phyloP scores from a whole-genome alignment of 1,284 basidiomycete species.

The Erythrobasidium hasegawianum region DNA sequence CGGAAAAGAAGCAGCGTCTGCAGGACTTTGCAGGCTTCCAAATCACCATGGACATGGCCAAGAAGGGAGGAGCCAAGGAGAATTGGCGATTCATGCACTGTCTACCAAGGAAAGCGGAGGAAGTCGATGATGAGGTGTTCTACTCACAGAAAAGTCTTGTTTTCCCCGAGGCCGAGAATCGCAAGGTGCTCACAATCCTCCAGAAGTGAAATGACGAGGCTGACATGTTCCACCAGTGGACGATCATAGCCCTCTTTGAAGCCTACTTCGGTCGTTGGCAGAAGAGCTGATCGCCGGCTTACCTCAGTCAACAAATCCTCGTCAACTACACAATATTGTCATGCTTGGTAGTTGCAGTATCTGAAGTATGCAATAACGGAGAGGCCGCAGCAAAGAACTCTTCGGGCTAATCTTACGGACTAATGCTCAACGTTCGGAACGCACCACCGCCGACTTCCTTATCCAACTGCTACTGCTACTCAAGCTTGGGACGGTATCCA shows the following conservation, averaged over 20 bases:
- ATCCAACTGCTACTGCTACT: too few relatives aligned
- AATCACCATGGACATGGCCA: constrained; percentile 66
- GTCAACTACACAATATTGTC: too few relatives aligned
- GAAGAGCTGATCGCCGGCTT: constrained; percentile 32
- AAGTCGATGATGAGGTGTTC: constrained; percentile 87
- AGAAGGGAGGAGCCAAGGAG: constrained; percentile 48
- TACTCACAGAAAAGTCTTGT: constrained; percentile 53
- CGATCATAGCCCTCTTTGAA: constrained; percentile 81
- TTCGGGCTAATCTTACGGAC: too few relatives aligned
- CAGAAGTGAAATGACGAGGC: background rate
- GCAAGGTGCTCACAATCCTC: constrained; percentile 30
- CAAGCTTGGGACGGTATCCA: too few relatives aligned
- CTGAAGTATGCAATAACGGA: too few relatives aligned
- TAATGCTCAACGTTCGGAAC: too few relatives aligned
- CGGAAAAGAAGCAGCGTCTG: constrained; percentile 82
- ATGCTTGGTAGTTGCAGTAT: too few relatives aligned
- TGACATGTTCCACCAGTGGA: constrained; percentile 57
- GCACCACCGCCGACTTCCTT: too few relatives aligned
- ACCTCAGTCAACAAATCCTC: too few relatives aligned
- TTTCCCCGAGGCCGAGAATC: constrained; percentile 53
- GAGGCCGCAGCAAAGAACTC: too few relatives aligned
- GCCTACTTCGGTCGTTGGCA: constrained; percentile 43
- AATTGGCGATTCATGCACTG: constrained; percentile 81
- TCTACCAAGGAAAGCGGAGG: constrained; percentile 83
- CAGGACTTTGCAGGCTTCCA: constrained; percentile 89